Evolutionary conservation across 2,329 filamentous ascomycete species (phyloP), one percentile per base, ranked within the genome.

Genomic region (Diaporthe humulicola): DNA sequence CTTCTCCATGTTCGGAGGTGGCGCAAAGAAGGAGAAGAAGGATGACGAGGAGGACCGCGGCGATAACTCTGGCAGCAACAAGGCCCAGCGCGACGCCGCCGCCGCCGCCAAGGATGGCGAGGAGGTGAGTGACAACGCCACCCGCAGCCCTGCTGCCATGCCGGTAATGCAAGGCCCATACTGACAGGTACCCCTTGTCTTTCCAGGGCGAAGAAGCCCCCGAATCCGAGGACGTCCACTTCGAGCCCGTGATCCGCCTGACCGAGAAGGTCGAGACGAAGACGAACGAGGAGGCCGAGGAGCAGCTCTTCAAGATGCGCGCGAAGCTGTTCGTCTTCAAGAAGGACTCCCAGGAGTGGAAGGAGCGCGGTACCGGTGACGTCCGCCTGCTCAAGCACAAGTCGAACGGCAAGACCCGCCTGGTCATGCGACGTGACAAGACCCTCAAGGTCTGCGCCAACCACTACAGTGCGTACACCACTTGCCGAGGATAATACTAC

Each of bases 361-460:
- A 98, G 91, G 97, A 99, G 92, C 94, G 97, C 83, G 97, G 97
- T 78, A 98, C 97, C 78, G 97, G 97, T 81, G 96, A 98, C 82
- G 96, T 98, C 78, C 92, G 96, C 83, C 90, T 99, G 86, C 90
- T 99, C 84, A 98, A 98, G 93, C 97, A 99, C 90, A 97, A 95
- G 91, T 96, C 98, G 89, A 98, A 98, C 85, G 92, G 94, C 87
- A 98, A 98, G 93, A 98, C 96, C 75, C 93, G 97, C 81, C 89
- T 99, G 81, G 97, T 99, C 80, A 99, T 99, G 97, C 94, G 97
- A 85, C 92, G 97, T 84, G 97, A 99, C 90, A 98, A 98, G 95
- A 99, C 97, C 76, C 92, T 98, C 88, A 99, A 99, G 91, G 97
- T 99, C 87, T 99, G 97, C 93, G 97, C 97, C 84, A 99, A 99